A percentile compares a stretch with the other conserved stretches of the same genome.
These are phyloP conservation scores for Camellia granthamiana DNA, from an alignment of 148 eudicot species.

Conservation along the genomic window DNA sequence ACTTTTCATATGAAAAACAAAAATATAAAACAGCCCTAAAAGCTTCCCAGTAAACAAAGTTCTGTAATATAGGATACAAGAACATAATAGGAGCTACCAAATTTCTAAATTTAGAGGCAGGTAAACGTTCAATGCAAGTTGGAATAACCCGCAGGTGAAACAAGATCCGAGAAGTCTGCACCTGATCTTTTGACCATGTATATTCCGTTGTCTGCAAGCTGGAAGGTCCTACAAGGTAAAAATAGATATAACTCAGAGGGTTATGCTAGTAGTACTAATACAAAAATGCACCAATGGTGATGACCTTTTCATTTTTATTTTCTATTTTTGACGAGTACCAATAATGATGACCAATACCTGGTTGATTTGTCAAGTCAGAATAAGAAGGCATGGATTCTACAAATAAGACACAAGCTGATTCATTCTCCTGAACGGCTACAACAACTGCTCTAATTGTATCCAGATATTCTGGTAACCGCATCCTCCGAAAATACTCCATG, in stretches of 20 bases:
- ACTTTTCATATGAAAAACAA: too few species aligned
- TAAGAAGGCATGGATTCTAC: conserved; percentile 81
- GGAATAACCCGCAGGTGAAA: conserved; percentile 86
- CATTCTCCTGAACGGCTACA: conserved; percentile 59
- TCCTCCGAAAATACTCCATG: conserved; percentile 83
- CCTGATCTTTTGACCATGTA: conserved; percentile 77
- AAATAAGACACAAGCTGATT: conserved; percentile 65
- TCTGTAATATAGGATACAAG: conserved; percentile 69
- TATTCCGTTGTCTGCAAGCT: conserved; percentile 40
- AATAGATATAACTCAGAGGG: not conserved
- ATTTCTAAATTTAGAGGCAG: conserved; percentile 54
- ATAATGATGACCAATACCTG: conserved; percentile 39
- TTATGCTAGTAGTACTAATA: not conserved
- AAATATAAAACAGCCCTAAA: not conserved
- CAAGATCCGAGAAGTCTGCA: conserved; percentile 82
- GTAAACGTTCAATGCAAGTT: conserved; percentile 66
- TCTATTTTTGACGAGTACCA: not conserved
- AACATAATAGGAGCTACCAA: conserved; percentile 80
- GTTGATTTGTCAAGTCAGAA: conserved; percentile 53
- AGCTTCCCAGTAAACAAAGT: not conserved
- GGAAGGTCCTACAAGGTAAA: conserved; percentile 43
- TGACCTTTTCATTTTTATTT: not conserved
- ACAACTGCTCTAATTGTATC: conserved; percentile 70
- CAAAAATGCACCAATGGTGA: not conserved
- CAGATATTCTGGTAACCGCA: conserved; percentile 83